Evolutionary conservation across 2,329 filamentous ascomycete genomes (phyloP).

Genomic region (Triangularia setosa): DNA sequence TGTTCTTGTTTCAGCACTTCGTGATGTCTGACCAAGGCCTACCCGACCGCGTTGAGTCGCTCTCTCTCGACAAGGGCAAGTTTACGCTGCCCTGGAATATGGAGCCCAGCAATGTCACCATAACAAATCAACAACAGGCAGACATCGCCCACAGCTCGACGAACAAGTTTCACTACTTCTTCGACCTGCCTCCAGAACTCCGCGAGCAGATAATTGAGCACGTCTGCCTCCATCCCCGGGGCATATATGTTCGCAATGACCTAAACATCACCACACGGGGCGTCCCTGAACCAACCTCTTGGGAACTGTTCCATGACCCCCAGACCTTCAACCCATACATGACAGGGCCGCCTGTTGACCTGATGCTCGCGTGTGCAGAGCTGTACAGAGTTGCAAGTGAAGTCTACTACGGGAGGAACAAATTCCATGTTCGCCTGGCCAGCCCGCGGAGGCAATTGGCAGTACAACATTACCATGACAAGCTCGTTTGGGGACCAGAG

Average conservation of each 20-base stretch:
- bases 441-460: background rate
- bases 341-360: slow-evolving; percentile 11
- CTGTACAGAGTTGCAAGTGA: slow-evolving; percentile 25
- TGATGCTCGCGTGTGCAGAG: slow-evolving; percentile 26
- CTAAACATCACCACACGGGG: background rate
- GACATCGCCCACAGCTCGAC: background rate
- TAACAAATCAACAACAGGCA: background rate
- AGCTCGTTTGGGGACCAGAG: background rate
- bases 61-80: background rate
- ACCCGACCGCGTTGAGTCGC: background rate
- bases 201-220: slow-evolving; percentile 28
- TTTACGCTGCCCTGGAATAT: background rate
- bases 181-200: slow-evolving; percentile 30
- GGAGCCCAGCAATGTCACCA: background rate
- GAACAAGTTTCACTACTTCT: slow-evolving; percentile 21
- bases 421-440: slow-evolving; percentile 24
- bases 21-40: background rate
- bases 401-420: slow-evolving; percentile 30
- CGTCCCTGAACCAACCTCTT: background rate
- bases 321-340: background rate
- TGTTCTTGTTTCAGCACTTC: background rate
- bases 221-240: slow-evolving; percentile 23
- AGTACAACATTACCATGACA: background rate
- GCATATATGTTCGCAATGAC: slow-evolving; percentile 20
- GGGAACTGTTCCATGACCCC: background rate